A percentile compares a stretch with the other conserved stretches of the same genome.
Evolutionary conservation across 768 basidiomycete genomes (phyloP).

Genomic region (Dioszegia hungarica): DNA sequence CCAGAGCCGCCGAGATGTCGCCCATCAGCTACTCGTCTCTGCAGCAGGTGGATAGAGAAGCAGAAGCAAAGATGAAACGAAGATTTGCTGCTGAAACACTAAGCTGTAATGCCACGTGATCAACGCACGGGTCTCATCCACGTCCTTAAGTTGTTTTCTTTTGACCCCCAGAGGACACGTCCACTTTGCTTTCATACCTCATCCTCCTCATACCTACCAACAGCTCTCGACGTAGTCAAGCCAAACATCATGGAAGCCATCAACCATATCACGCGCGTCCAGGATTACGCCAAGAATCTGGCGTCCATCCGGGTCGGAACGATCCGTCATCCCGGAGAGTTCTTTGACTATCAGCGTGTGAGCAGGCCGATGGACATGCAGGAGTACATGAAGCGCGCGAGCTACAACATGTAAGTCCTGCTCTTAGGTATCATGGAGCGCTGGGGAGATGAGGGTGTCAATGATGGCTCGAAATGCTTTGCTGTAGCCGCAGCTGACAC

Average conservation of each 20-base stretch:
- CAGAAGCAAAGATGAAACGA: too few relatives aligned
- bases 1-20: not conserved
- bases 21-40: not conserved
- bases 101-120: too few relatives aligned
- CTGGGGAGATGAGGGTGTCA: not conserved
- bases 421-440: not conserved
- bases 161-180: not conserved
- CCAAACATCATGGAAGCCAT: constrained; percentile 28
- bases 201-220: not conserved
- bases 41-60: too few relatives aligned
- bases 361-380: constrained; percentile 34
- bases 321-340: constrained; percentile 36
- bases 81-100: too few relatives aligned
- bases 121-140: too few relatives aligned
- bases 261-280: constrained; percentile 27
- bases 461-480: too few relatives aligned
- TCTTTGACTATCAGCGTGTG: constrained; percentile 39
- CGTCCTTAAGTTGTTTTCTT: too few relatives aligned
- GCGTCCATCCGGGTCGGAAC: constrained; percentile 30
- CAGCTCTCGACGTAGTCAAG: too few relatives aligned
- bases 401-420: constrained; percentile 36
- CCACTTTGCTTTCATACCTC: not conserved
- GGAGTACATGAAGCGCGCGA: constrained; percentile 39
- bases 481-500: not conserved
- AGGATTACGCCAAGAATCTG: constrained; percentile 31